These are phyloP conservation scores for Plantago elongata DNA, from an alignment of 257 asterid species.

Conservation along the genomic window DNA sequence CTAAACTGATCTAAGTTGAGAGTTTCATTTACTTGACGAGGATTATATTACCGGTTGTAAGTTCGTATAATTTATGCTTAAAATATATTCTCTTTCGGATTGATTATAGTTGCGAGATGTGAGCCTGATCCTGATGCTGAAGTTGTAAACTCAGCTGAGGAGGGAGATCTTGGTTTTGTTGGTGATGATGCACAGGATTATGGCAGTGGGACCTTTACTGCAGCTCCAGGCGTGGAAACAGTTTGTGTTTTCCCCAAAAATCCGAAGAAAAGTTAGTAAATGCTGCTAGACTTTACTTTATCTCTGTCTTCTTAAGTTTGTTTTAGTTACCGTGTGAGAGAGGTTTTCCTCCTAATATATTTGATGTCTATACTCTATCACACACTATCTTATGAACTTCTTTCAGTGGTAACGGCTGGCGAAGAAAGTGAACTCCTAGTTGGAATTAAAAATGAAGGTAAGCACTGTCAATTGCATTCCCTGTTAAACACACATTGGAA, in stretches of 20 bases:
- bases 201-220: slow-evolving; percentile 53
- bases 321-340: neutral
- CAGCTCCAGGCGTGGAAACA: slow-evolving; percentile 87
- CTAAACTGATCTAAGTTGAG: neutral
- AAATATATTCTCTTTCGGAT: slow-evolving; percentile 10
- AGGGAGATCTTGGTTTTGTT: slow-evolving; percentile 75
- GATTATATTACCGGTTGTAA: too few species aligned
- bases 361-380: neutral
- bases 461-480: slow-evolving; percentile 1
- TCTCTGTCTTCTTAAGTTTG: neutral
- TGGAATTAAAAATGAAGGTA: slow-evolving; percentile 95
- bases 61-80: neutral
- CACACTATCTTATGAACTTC: slow-evolving; percentile 20
- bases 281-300: neutral
- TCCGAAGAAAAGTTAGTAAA: slow-evolving; percentile 66
- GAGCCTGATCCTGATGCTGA: slow-evolving; percentile 62
- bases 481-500: neutral
- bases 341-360: slow-evolving; percentile 1
- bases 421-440: slow-evolving; percentile 87
- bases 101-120: slow-evolving; percentile 58
- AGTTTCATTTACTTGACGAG: neutral
- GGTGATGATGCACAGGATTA: slow-evolving; percentile 86
- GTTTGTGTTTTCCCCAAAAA: slow-evolving; percentile 86
- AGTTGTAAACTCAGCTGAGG: slow-evolving; percentile 48
- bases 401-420: slow-evolving; percentile 75